Evolutionary conservation across 2,329 filamentous ascomycete genomes (phyloP).

Genomic region (Myriosclerotinia scirpicola): DNA sequence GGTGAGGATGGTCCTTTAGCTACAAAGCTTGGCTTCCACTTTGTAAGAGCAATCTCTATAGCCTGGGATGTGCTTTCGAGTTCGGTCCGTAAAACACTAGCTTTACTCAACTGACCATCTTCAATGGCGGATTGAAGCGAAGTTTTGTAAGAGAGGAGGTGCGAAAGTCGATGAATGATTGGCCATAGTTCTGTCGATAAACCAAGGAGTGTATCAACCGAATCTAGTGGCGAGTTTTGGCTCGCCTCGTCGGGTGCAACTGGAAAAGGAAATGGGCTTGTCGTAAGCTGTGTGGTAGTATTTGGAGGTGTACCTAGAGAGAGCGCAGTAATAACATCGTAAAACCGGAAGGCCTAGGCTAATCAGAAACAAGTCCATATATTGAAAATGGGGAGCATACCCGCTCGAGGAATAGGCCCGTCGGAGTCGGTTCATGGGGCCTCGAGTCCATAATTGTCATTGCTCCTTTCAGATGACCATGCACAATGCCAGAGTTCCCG

Average conservation of each 20-base stretch:
- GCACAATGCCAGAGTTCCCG: conserved; percentile 58
- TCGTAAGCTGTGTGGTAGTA: conserved; percentile 50
- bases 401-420: conserved; percentile 58
- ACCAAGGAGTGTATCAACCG: conserved; percentile 53
- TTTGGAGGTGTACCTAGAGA: conserved; percentile 60
- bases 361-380: conserved; percentile 31
- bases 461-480: conserved; percentile 60
- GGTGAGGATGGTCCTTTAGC: conserved; percentile 35
- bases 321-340: conserved; percentile 63
- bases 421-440: conserved; percentile 48
- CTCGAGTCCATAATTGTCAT: conserved; percentile 58
- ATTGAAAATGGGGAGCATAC: conserved; percentile 43
- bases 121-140: conserved; percentile 50
- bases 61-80: conserved; percentile 48
- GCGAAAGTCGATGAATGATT: conserved; percentile 60
- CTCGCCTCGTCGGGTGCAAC: conserved; percentile 46
- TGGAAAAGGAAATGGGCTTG: conserved; percentile 49
- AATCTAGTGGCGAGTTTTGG: conserved; percentile 48
- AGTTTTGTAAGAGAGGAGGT: conserved; percentile 53
- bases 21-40: conserved; percentile 56
- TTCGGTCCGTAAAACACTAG: conserved; percentile 35
- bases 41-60: conserved; percentile 55
- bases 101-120: conserved; percentile 43
- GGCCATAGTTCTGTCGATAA: conserved; percentile 64
- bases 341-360: conserved; percentile 60